Conservation (phyloP, 148 eudicot genomes). For the Vaccinium macrocarpon region DNA sequence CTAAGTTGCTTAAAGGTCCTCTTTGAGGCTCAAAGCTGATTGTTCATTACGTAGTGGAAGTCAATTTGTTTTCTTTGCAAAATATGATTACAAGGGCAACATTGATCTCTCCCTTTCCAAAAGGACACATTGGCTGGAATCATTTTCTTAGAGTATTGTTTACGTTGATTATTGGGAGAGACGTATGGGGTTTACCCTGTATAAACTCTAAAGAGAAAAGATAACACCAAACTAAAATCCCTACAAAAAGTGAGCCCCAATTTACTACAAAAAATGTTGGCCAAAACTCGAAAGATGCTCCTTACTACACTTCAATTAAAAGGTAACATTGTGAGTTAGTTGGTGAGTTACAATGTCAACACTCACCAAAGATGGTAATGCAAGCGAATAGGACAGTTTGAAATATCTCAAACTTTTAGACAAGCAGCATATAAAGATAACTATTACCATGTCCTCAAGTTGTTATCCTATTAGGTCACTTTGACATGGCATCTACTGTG, state of each 20-base stretch:
- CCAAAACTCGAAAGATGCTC: background rate
- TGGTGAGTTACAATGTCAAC: background rate
- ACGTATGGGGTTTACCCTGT: background rate
- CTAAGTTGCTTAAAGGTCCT: background rate
- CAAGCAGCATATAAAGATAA: background rate
- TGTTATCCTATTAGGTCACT: background rate
- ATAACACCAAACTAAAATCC: background rate
- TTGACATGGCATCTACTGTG: background rate
- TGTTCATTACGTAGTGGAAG: background rate
- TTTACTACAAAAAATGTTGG: background rate
- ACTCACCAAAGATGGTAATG: background rate
- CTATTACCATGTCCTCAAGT: background rate
- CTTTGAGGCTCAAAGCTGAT: constrained; percentile 4
- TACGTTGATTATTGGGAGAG: background rate
- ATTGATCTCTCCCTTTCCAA: background rate
- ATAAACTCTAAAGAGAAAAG: background rate
- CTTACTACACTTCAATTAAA: background rate
- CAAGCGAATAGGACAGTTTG: background rate
- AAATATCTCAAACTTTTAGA: background rate
- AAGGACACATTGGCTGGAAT: background rate
- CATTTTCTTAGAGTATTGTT: background rate
- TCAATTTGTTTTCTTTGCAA: background rate
- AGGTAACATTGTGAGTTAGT: background rate
- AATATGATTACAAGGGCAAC: background rate
- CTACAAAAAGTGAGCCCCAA: background rate